Evolutionary conservation across 129 eudicot genomes (phyloP), one percentile per base, ranked within the genome.

Genomic region (Escallonia herrerae): DNA sequence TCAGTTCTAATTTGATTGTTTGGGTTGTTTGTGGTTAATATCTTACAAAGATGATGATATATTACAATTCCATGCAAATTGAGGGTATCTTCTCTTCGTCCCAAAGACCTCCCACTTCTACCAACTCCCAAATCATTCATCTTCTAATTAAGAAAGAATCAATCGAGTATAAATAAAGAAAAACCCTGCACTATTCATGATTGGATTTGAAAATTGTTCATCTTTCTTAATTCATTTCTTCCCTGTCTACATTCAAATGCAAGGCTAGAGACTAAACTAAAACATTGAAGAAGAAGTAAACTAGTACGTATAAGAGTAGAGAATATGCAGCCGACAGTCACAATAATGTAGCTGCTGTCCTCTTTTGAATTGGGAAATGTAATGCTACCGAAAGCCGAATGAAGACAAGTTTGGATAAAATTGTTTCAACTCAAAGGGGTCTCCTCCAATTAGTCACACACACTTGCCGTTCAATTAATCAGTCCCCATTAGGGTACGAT

Each of bases 91-190:
- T 66, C 53, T 15, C 40, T 72, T 61, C 64, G n/a, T n/a, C n/a
- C n/a, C n/a, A n/a, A n/a, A n/a, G n/a, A n/a, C n/a, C 11, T 65
- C 15, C 8, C 66, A 64, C 45, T 62, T 72, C 72, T 74, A 77
- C 86, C 86, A 80, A 74, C 90, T 72, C 68, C 71, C 44, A 49
- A 44, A 83, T 79, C 65, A 76, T 73, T 73, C 62, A 73, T 64
- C 50, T 63, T 73, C 46, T 42, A n/a, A n/a, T n/a, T n/a, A 15
- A 44, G 15, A 71, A 68, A 43, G 70, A 67, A 80, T 66, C 70
- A 45, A 43, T 15, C 54, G 8, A 33, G 33, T 40, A 64, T 49
- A 47, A 55, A 46, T 8, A 65, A 62, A 12, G 15, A 14, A 38
- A 58, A 53, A 70, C n/a, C 48, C 56, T 52, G 64, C 70, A 64